Percentiles rank a stretch among this genome's conserved stretches.
These are phyloP conservation scores for Hirschioporus abietinus DNA, from an alignment of 768 basidiomycete species.

Conservation along the genomic window DNA sequence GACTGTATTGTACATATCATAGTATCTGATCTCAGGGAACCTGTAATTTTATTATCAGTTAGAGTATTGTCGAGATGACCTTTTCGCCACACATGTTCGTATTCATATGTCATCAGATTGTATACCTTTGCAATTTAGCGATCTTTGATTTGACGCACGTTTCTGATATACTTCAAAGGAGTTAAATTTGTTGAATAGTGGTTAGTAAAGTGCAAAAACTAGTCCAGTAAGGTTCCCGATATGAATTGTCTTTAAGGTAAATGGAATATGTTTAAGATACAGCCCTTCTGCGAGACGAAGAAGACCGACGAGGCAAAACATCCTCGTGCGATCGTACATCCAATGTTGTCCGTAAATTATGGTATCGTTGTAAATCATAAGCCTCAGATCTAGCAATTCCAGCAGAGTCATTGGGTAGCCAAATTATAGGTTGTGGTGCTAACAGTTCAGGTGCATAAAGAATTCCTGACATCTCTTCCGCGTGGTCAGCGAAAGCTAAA, in stretches of 20 bases:
- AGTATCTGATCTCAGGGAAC: not conserved
- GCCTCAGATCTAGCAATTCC: slow-evolving; percentile 74
- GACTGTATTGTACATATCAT: slow-evolving; percentile 6
- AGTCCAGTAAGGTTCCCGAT: not conserved
- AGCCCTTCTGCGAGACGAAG: slow-evolving; percentile 10
- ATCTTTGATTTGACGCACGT: not conserved
- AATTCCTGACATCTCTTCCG: slow-evolving; percentile 71
- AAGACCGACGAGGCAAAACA: slow-evolving; percentile 31
- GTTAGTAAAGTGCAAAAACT: too few species aligned
- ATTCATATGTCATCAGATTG: slow-evolving; percentile 1
- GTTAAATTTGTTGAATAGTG: too few species aligned
- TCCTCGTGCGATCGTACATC: slow-evolving; percentile 57
- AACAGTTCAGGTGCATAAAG: slow-evolving; percentile 80
- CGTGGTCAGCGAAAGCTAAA: slow-evolving; percentile 66
- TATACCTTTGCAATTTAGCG: not conserved
- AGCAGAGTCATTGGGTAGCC: slow-evolving; percentile 77
- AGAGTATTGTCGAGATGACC: not conserved
- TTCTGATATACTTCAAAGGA: too few species aligned
- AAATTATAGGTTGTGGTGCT: slow-evolving; percentile 73
- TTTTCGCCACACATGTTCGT: not conserved
- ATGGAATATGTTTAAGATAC: not conserved
- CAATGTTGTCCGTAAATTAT: slow-evolving; percentile 63
- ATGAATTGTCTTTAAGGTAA: not conserved
- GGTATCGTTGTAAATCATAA: slow-evolving; percentile 68
- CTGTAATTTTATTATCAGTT: not conserved